Conservation (phyloP, 139 green algal species). For the Microglena sp. region DNA sequence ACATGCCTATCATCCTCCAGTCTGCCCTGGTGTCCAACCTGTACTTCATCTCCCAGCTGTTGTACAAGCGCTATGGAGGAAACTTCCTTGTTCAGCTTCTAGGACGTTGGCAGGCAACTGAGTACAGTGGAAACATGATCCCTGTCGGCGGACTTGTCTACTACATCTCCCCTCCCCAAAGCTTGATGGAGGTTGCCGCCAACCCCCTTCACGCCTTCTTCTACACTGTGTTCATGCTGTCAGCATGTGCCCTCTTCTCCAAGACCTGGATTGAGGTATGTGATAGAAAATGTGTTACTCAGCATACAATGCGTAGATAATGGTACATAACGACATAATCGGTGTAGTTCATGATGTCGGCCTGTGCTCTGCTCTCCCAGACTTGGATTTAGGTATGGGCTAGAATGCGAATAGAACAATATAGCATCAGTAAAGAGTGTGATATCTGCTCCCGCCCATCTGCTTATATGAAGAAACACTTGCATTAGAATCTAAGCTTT, state of each 20-base stretch:
- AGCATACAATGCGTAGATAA: too few relatives aligned
- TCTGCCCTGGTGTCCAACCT: conserved; percentile 98
- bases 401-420: too few relatives aligned
- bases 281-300: too few relatives aligned
- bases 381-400: conserved; percentile 99
- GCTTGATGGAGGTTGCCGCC: conserved; percentile 72
- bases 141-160: conserved; percentile 96
- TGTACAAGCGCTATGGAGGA: conserved; percentile 89
- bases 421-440: conserved; percentile 78
- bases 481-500: too few relatives aligned
- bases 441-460: too few relatives aligned
- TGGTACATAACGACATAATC: too few relatives aligned
- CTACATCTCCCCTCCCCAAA: conserved; percentile 91
- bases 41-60: conserved; percentile 99
- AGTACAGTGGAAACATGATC: conserved; percentile 68
- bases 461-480: too few relatives aligned
- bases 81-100: conserved; percentile 88
- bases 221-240: conserved; percentile 66
- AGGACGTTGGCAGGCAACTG: conserved; percentile 46
- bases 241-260: conserved; percentile 11
- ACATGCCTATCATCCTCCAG: conserved; percentile 99
- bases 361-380: conserved; percentile 40
- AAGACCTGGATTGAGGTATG: conserved; percentile 99
- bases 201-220: conserved; percentile 95
- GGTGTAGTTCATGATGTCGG: background rate